Conservation (phyloP, 768 basidiomycete species). For the Tricholoma bakamatsutake region DNA sequence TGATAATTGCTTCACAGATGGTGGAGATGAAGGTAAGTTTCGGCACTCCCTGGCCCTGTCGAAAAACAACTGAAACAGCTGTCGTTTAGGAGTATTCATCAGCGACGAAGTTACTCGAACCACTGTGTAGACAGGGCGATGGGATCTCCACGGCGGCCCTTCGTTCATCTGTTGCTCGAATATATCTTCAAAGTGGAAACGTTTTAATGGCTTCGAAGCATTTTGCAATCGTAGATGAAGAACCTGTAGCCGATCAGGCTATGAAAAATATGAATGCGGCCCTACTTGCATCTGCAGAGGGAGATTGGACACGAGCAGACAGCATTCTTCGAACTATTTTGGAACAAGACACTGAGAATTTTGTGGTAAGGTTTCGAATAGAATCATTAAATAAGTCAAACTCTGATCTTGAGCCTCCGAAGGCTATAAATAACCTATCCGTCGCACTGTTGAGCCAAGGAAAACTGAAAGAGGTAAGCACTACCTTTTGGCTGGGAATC, state of each 20-base stretch:
- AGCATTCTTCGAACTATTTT: conserved; percentile 38
- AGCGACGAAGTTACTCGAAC: conserved; percentile 61
- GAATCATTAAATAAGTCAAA: not conserved
- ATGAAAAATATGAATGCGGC: conserved; percentile 60
- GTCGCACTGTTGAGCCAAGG: conserved; percentile 70
- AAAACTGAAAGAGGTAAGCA: conserved; percentile 58
- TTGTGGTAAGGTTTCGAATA: conserved; percentile 37
- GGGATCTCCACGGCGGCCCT: conserved; percentile 43
- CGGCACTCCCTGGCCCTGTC: not conserved
- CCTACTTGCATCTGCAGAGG: conserved; percentile 59
- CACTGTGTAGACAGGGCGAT: conserved; percentile 46
- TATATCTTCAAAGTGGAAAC: conserved; percentile 72
- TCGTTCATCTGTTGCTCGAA: conserved; percentile 63
- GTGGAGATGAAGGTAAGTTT: conserved; percentile 73
- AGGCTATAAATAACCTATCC: conserved; percentile 76
- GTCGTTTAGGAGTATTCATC: conserved; percentile 58
- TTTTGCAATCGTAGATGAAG: conserved; percentile 44
- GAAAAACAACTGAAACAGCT: not conserved
- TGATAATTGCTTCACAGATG: conserved; percentile 78
- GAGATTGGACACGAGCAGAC: conserved; percentile 58
- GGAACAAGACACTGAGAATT: conserved; percentile 51
- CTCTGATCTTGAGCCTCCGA: not conserved
- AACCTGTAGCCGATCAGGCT: conserved; percentile 35
- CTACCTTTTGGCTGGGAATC: not conserved
- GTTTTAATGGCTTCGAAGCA: conserved; percentile 52